Evolutionary conservation across 805 yeast genomes (phyloP), one percentile per base, ranked within the genome.

Genomic region (Lipomyces yamanashiensis): DNA sequence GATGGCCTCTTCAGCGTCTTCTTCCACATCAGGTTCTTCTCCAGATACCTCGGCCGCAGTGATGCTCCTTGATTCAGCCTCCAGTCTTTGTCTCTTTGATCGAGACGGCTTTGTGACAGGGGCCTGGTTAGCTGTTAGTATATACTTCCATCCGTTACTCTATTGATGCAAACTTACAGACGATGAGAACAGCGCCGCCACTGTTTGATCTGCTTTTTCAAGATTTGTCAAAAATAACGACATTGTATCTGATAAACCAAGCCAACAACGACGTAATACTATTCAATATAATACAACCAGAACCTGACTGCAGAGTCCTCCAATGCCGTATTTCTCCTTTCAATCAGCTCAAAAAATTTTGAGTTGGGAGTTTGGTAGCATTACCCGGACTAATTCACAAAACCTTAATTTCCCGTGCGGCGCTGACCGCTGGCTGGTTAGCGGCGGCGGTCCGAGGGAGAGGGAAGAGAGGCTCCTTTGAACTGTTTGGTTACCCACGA

Each of bases 91-190:
- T 17, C 62, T 55, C 41, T 58, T 48, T 19, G 66, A 54, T 43
- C 62, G 45, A 19, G 59, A 54, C 28, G 62, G 62, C 19, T 54
- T 51, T 7, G 52, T 33, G 7, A 62, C 59, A n/a, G 63, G 66
- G 6, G 54, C 60, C 58, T 53, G 15, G 2, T 15, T 28, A 37
- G 43, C 13, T 15, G 51, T 47, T 21, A 55, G 39, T 19, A 40
- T 44, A 9, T 47, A 2, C 33, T 23, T n/a, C 13, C 3, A 23
- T 37, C 12, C 8, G 44, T 15, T 13, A 51, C 36, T 17, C 33
- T 28, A 55, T 36, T 8, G 7, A 13, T 17, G 17, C 40, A 48
- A 49, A 56, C 67, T 50, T 50, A 63, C 67, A n/a, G 59, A 33
- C 34, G 57, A 39, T 3, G 64, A 43, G 54, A 63, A 63, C 47